Conservation (phyloP, 2,329 filamentous ascomycete genomes). For the Aspergillus oerlinghausenensis region DNA sequence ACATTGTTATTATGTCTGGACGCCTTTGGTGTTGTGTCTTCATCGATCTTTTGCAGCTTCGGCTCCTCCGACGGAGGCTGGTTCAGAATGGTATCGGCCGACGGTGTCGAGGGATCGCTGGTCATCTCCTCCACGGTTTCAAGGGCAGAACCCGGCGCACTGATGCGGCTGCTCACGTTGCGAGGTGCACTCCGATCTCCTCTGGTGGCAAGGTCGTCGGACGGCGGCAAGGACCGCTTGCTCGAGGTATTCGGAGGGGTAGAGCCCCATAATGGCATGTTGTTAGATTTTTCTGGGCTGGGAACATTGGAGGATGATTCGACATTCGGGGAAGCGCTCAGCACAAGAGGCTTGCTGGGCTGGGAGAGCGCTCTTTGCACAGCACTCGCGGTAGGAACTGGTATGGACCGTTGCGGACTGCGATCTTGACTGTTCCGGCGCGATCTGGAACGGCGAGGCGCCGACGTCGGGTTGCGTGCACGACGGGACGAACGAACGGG, state of each 20-base stretch:
- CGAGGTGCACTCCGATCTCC: conserved; percentile 38
- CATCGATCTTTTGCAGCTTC: conserved; percentile 32
- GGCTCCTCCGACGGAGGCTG: conserved; percentile 34
- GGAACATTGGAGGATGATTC: conserved; percentile 61
- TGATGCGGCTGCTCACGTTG: conserved; percentile 56
- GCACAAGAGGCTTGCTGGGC: conserved; percentile 62
- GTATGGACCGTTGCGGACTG: conserved; percentile 54
- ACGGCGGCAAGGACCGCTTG: conserved; percentile 25
- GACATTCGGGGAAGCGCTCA: conserved; percentile 49
- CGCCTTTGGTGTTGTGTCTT: conserved; percentile 36
- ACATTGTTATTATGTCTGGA: conserved; percentile 42
- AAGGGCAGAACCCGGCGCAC: conserved; percentile 59
- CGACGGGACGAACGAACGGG: conserved; percentile 35
- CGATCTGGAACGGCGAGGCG: conserved; percentile 45
- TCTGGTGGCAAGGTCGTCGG: conserved; percentile 26
- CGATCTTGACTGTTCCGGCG: conserved; percentile 65
- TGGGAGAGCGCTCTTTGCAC: conserved; percentile 66
- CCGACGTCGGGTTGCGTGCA: conserved; percentile 26
- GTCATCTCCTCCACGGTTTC: conserved; percentile 86
- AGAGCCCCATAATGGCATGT: conserved; percentile 34
- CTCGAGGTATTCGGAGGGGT: conserved; percentile 34
- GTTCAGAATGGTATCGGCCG: conserved; percentile 39
- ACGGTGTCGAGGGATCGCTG: conserved; percentile 69
- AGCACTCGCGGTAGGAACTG: conserved; percentile 57
- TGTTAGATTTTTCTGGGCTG: conserved; percentile 59